phyloP scores from a whole-genome alignment of 805 yeast species.

The Yarrowia keelungensis region DNA sequence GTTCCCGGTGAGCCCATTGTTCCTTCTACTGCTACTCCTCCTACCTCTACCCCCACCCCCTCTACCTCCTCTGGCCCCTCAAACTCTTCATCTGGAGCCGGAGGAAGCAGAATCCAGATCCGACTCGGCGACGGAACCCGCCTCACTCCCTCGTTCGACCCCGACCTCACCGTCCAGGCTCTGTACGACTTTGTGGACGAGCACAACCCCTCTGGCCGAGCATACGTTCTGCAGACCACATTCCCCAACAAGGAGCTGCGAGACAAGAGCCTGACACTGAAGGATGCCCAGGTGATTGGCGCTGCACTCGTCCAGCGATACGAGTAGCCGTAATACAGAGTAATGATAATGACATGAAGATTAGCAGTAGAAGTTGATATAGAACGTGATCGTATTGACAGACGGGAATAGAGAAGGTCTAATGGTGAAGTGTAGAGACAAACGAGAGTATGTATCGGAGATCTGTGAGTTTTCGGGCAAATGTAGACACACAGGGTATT shows the following conservation, averaged over 20 bases:
- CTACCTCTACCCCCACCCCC: slow-evolving; percentile 38
- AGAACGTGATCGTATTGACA: too few species aligned
- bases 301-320: slow-evolving; percentile 93
- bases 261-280: slow-evolving; percentile 62
- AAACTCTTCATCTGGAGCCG: slow-evolving; percentile 17
- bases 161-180: slow-evolving; percentile 67
- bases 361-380: too few species aligned
- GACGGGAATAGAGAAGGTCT: too few species aligned
- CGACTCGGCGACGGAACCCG: slow-evolving; percentile 84
- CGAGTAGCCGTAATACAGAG: slow-evolving; percentile 52
- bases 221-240: slow-evolving; percentile 74
- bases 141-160: slow-evolving; percentile 65
- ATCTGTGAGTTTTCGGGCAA: too few species aligned
- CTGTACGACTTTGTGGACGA: slow-evolving; percentile 72
- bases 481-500: too few species aligned
- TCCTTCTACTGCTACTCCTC: slow-evolving; percentile 27
- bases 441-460: too few species aligned
- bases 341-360: slow-evolving; percentile 24
- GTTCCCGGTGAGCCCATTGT: slow-evolving; percentile 69
- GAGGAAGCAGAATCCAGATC: slow-evolving; percentile 69
- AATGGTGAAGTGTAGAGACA: too few species aligned
- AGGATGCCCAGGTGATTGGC: slow-evolving; percentile 76
- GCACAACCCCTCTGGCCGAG: slow-evolving; percentile 56
- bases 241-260: slow-evolving; percentile 81
- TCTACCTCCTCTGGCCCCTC: slow-evolving; percentile 41